Conservation (phyloP, 805 yeast genomes). For the Naumovozyma baii region DNA sequence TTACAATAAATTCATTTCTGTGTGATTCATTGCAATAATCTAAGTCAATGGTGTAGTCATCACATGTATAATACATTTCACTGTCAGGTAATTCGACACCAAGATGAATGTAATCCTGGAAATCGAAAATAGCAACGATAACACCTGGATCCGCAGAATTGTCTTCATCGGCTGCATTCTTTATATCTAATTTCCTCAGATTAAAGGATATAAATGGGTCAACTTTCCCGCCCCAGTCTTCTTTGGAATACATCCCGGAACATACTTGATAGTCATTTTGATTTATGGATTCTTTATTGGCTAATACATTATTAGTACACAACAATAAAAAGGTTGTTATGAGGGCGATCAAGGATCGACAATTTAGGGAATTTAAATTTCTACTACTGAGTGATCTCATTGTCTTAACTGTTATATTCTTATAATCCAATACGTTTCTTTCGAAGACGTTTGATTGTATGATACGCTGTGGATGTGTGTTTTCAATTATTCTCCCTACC, state of each 20-base stretch:
- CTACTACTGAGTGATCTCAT: neutral
- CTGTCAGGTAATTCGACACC: constrained; percentile 47
- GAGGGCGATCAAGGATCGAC: neutral
- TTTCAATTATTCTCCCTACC: neutral
- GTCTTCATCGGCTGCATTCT: constrained; percentile 27
- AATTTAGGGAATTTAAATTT: neutral
- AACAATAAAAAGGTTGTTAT: neutral
- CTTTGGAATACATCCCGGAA: constrained; percentile 79
- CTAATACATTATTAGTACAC: constrained; percentile 10
- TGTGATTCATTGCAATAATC: constrained; percentile 47
- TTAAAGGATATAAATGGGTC: constrained; percentile 53
- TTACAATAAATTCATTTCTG: constrained; percentile 54
- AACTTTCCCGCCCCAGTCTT: constrained; percentile 76
- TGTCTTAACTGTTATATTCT: too few relatives aligned
- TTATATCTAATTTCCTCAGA: constrained; percentile 25
- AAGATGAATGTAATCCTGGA: constrained; percentile 58
- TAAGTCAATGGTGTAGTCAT: constrained; percentile 48
- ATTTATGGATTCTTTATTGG: constrained; percentile 41
- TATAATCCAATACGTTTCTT: too few relatives aligned
- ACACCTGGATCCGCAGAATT: constrained; percentile 38
- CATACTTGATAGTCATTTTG: constrained; percentile 56
- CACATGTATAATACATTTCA: constrained; percentile 58
- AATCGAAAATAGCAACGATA: constrained; percentile 73
- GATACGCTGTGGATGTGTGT: too few relatives aligned
- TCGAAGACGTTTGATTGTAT: too few relatives aligned